These are phyloP conservation scores for Pseudogymnoascus pannorum DNA, from an alignment of 2,329 filamentous ascomycete species.

Conservation along the genomic window DNA sequence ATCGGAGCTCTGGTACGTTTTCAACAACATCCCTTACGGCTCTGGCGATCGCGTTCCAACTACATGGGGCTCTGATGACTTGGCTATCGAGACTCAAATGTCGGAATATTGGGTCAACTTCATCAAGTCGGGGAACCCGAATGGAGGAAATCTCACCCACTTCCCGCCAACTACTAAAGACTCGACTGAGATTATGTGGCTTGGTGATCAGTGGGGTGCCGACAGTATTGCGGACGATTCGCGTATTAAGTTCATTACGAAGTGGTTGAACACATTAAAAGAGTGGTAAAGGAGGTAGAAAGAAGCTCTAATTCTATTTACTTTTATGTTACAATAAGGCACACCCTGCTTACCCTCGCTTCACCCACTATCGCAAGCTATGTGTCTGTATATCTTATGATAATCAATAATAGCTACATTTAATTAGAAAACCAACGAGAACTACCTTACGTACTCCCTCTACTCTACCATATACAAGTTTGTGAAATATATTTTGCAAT, in stretches of 20 bases:
- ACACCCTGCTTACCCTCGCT: too few species aligned
- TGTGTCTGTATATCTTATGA: too few species aligned
- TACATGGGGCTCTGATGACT: conserved; percentile 26
- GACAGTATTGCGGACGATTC: not conserved
- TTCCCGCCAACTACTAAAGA: conserved; percentile 13
- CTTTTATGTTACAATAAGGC: too few species aligned
- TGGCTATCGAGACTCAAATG: conserved; percentile 30
- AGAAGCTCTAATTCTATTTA: too few species aligned
- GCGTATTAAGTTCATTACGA: not conserved
- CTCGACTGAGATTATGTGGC: conserved; percentile 14
- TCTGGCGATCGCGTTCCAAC: conserved; percentile 13
- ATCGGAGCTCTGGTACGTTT: conserved; percentile 28
- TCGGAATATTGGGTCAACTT: conserved; percentile 70
- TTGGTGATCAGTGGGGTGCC: conserved; percentile 15
- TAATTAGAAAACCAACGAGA: too few species aligned
- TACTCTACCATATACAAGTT: too few species aligned
- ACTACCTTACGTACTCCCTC: too few species aligned
- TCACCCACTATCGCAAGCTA: too few species aligned
- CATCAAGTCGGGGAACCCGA: conserved; percentile 58
- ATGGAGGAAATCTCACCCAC: conserved; percentile 29
- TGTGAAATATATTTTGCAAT: not conserved
- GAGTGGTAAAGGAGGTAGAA: not conserved
- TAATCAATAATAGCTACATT: too few species aligned
- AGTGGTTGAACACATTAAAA: not conserved
- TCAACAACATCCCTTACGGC: conserved; percentile 24